phyloP scores from a whole-genome alignment of 2,329 filamentous ascomycete genomes.

The Spiromastix sp. region DNA sequence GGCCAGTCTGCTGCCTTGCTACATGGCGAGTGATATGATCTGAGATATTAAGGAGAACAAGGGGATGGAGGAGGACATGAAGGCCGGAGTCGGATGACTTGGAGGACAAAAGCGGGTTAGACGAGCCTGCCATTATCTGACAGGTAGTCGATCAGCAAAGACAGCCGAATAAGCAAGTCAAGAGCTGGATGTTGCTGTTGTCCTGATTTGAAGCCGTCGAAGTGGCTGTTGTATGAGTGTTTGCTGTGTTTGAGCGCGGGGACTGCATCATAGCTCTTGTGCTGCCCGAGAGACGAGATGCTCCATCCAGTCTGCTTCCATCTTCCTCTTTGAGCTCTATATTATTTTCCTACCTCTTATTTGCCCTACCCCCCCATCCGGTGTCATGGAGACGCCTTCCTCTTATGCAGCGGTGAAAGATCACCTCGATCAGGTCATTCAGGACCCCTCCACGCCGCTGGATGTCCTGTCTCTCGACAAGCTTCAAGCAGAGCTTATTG shows the following conservation, averaged over 20 bases:
- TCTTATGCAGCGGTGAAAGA: conserved; percentile 25
- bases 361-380: background rate
- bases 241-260: conserved; percentile 5
- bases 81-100: conserved; percentile 64
- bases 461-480: conserved; percentile 41
- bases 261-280: too few relatives aligned
- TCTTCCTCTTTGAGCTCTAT: too few relatives aligned
- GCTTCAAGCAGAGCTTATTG: conserved; percentile 35
- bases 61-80: conserved; percentile 76
- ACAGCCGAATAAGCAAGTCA: background rate
- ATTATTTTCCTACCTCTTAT: background rate
- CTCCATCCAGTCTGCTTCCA: too few relatives aligned
- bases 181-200: background rate
- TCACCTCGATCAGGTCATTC: conserved; percentile 36
- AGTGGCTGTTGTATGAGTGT: conserved; percentile 1
- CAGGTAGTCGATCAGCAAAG: conserved; percentile 3
- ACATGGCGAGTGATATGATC: conserved; percentile 92
- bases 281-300: too few relatives aligned
- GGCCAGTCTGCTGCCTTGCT: conserved; percentile 62
- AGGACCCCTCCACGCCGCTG: conserved; percentile 35
- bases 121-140: conserved; percentile 42
- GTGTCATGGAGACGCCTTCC: conserved; percentile 24
- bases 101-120: conserved; percentile 53
- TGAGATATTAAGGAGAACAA: conserved; percentile 91
- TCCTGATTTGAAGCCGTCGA: background rate